Evolutionary conservation across 768 basidiomycete species (phyloP), one percentile per base, ranked within the genome.

Genomic region (Basidioascus undulatus): DNA sequence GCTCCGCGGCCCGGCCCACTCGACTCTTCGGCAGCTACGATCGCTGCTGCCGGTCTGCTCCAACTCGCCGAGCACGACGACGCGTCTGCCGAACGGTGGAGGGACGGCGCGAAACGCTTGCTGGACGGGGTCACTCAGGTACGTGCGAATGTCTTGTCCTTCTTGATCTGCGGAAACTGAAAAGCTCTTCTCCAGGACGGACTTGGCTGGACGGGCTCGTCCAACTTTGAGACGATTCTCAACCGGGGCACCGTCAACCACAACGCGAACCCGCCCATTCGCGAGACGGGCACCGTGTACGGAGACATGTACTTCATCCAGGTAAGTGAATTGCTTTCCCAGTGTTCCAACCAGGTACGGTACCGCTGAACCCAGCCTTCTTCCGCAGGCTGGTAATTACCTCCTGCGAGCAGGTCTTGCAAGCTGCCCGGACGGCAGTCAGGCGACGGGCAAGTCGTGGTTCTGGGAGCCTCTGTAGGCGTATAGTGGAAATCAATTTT

Each of bases 1-100:
- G 76, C 73, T 6, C 75, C 74, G 0, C 12, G 27, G 18, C 51
- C 65, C 30, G 53, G 53, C 6, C 72, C 70, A 3, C 63, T 74
- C 0, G 76, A 79, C 56, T 72, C 70, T 2, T 75, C 74, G 13
- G 74, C 76, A 5, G 71, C 74, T 8, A 71, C 66, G 28, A 67
- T 76, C 45, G 71, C 66, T 0, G 66, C 67, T 3, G 69, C 62
- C 25, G 75, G 64, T 1, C 60, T 79, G 32, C 54, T 78, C 28
- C 57, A 74, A 10, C 62, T 78, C 6, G 62, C 72, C 6, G 49
- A 58, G 28, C 57, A 60, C 36, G 63, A 48, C 53, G 58, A 44
- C 43, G 62, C 49, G 59, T 45, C 59, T 7, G 19, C 55, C 3
- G 53, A 32, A 9, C 39, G 48, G 18, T 51, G 60, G 55, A 26